Evolutionary conservation across 1,139 yeast genomes (phyloP).

Genomic region (Candida anutae): DNA sequence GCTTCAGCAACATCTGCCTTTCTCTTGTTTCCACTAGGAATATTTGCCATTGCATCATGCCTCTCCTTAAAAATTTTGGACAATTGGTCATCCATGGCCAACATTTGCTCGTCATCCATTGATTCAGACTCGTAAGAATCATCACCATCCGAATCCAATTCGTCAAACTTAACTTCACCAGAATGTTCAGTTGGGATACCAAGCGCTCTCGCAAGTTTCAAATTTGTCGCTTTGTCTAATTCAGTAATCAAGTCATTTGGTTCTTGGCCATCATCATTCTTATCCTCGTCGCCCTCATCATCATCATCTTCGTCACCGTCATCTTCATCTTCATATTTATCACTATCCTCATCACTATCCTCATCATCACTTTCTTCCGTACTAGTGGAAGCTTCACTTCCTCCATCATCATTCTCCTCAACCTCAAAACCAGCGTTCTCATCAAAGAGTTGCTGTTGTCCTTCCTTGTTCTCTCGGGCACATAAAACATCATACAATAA

Average conservation of each 20-base stretch:
- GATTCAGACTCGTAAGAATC: slow-evolving; percentile 61
- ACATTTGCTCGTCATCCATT: slow-evolving; percentile 96
- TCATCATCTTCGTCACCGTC: slow-evolving; percentile 9
- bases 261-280: slow-evolving; percentile 6
- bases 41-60: slow-evolving; percentile 47
- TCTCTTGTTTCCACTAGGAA: slow-evolving; percentile 56
- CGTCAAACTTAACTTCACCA: slow-evolving; percentile 41
- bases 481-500: slow-evolving; percentile 36
- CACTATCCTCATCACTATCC: slow-evolving; percentile 20
- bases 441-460: slow-evolving; percentile 72
- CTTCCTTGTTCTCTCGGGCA: slow-evolving; percentile 75
- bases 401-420: slow-evolving; percentile 25
- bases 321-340: slow-evolving; percentile 18
- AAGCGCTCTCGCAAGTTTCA: slow-evolving; percentile 71
- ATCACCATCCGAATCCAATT: slow-evolving; percentile 28
- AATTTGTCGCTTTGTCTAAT: slow-evolving; percentile 61
- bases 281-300: slow-evolving; percentile 1
- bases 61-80: slow-evolving; percentile 81
- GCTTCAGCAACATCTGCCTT: slow-evolving; percentile 70
- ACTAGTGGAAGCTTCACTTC: slow-evolving; percentile 25
- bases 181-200: slow-evolving; percentile 51
- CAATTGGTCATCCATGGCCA: slow-evolving; percentile 83
- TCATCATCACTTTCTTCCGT: slow-evolving; percentile 24
- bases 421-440: slow-evolving; percentile 16
- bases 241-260: slow-evolving; percentile 28